These are phyloP conservation scores for Bolboschoenoplectus hybrid DNA, from an alignment of 202 grass and related monocot genomes.

Conservation along the genomic window DNA sequence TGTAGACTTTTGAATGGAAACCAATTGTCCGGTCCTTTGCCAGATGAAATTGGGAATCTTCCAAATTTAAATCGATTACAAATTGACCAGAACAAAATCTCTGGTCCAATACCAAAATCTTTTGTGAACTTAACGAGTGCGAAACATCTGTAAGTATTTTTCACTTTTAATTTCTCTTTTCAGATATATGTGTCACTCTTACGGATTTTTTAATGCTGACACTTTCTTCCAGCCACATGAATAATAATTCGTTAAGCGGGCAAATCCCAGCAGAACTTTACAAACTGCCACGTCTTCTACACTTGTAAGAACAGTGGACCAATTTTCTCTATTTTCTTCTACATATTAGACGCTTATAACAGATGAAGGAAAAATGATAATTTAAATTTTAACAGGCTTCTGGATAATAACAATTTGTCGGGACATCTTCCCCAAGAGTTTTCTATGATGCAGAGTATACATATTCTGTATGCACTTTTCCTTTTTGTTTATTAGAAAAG, in stretches of 20 bases:
- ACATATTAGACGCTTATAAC: slow-evolving; percentile 31
- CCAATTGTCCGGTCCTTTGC: slow-evolving; percentile 66
- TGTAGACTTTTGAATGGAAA: slow-evolving; percentile 96
- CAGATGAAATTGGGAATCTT: slow-evolving; percentile 84
- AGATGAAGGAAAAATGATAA: slow-evolving; percentile 14
- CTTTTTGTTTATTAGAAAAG: slow-evolving; percentile 16
- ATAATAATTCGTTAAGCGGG: slow-evolving; percentile 97
- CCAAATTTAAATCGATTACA: slow-evolving; percentile 73
- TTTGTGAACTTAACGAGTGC: slow-evolving; percentile 73
- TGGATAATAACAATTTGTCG: slow-evolving; percentile 94
- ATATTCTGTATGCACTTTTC: slow-evolving; percentile 74
- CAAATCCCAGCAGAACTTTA: slow-evolving; percentile 79
- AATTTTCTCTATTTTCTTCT: slow-evolving; percentile 22
- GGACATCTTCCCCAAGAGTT: slow-evolving; percentile 80
- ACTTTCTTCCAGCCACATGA: slow-evolving; percentile 74
- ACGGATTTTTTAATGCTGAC: slow-evolving; percentile 40
- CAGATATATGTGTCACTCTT: slow-evolving; percentile 36
- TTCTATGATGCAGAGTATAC: slow-evolving; percentile 44
- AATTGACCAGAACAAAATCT: slow-evolving; percentile 82
- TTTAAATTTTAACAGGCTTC: slow-evolving; percentile 64
- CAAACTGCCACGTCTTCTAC: slow-evolving; percentile 53
- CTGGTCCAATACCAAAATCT: slow-evolving; percentile 82
- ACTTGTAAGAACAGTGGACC: slow-evolving; percentile 65
- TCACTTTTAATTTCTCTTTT: slow-evolving; percentile 18
- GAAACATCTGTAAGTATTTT: slow-evolving; percentile 77